A percentile compares a stretch with the other conserved stretches of the same genome.
Evolutionary conservation across 148 eudicot genomes (phyloP).

Genomic region (Silene latifolia): DNA sequence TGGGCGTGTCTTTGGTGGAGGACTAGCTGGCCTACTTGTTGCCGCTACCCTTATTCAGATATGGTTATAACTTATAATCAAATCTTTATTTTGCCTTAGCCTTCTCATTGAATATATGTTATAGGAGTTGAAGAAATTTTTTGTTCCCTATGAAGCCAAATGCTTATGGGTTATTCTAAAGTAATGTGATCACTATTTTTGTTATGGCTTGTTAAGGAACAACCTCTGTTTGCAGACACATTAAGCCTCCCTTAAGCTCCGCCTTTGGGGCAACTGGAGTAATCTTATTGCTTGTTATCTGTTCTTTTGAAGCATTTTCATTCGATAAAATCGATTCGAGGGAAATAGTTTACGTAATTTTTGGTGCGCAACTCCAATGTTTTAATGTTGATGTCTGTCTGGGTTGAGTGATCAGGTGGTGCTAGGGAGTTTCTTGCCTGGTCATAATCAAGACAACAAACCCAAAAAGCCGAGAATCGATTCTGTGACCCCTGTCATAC

Average conservation of each 20-base stretch:
- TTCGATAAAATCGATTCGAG: background rate
- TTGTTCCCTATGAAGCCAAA: too few species aligned
- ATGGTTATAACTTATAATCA: background rate
- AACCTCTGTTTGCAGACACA: too few species aligned
- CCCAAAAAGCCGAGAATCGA: constrained; percentile 62
- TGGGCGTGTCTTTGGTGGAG: constrained; percentile 93
- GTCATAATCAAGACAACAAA: constrained; percentile 63
- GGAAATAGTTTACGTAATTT: background rate
- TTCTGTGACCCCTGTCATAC: constrained; percentile 32
- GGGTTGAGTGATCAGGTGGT: constrained; percentile 51
- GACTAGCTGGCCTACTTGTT: constrained; percentile 78
- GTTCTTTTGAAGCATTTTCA: background rate
- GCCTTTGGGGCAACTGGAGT: too few species aligned
- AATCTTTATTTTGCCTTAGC: too few species aligned
- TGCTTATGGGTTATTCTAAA: too few species aligned
- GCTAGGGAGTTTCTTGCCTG: constrained; percentile 70
- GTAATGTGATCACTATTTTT: too few species aligned
- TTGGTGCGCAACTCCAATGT: background rate
- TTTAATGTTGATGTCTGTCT: constrained; percentile 1
- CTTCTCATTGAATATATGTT: too few species aligned
- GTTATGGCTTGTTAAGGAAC: too few species aligned
- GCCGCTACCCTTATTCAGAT: constrained; percentile 98
- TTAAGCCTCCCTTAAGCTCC: too few species aligned
- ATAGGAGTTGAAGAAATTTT: too few species aligned
- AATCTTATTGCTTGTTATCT: too few species aligned